Conservation (phyloP, 2,329 filamentous ascomycete species). For the Geosmithia flava region DNA sequence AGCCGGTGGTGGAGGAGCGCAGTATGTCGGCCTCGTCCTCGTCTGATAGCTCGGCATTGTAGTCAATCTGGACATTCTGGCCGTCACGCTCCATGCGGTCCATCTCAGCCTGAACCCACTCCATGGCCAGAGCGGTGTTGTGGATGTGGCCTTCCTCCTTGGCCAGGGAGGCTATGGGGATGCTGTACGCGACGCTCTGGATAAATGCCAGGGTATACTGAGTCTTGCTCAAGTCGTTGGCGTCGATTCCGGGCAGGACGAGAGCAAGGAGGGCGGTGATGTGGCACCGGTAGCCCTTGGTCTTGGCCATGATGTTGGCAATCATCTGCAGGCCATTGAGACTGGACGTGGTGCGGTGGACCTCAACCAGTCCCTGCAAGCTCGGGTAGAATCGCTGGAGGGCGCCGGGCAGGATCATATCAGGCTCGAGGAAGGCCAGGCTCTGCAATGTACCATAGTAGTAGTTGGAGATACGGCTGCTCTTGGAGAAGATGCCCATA, state of each 20-base stretch:
- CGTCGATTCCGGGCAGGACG: constrained; percentile 88
- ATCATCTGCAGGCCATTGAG: constrained; percentile 86
- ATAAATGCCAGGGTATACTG: constrained; percentile 91
- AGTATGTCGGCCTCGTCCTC: constrained; percentile 80
- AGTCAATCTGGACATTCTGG: constrained; percentile 75
- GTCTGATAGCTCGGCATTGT: constrained; percentile 68
- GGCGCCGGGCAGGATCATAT: constrained; percentile 83
- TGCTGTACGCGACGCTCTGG: constrained; percentile 90
- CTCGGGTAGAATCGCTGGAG: constrained; percentile 94
- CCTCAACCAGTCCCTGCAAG: constrained; percentile 90
- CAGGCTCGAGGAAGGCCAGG: constrained; percentile 80
- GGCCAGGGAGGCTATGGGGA: constrained; percentile 71
- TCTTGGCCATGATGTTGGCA: constrained; percentile 78
- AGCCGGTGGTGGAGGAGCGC: constrained; percentile 85
- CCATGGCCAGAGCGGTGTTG: constrained; percentile 66
- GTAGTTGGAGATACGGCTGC: constrained; percentile 79
- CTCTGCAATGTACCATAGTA: constrained; percentile 84
- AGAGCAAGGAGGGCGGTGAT: constrained; percentile 89
- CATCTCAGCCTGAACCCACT: constrained; percentile 92
- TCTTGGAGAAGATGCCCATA: constrained; percentile 97
- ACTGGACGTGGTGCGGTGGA: constrained; percentile 90
- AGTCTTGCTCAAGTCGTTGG: constrained; percentile 95
- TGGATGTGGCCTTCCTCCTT: constrained; percentile 51
- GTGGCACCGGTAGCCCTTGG: constrained; percentile 94
- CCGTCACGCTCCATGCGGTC: constrained; percentile 86